Base-by-base conservation (phyloP, 163 green algal species). In the Prototheca wickerhamii region DNA sequence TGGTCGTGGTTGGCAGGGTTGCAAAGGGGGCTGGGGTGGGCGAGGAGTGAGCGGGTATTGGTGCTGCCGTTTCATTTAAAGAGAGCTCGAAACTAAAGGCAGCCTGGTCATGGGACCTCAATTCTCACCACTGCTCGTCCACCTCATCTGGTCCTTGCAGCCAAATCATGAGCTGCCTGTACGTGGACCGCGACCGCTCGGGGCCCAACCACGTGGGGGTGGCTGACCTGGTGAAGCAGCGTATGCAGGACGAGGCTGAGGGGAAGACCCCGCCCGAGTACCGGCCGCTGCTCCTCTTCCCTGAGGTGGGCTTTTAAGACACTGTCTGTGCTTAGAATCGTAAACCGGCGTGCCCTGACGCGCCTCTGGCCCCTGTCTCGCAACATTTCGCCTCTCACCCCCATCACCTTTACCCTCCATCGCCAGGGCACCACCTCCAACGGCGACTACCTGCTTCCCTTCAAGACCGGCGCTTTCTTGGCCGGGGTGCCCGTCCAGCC, bases 381-480 rank as follows among this genome's bases (percentile, higher is more conserved):
- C 37, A 44, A 21, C 10, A 44, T 44, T 15, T 44, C 37, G 15
- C 37, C 37, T 44, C 37, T 10, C 37, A 44, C 37, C 37, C n/a
- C 37, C 37, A 44, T 44, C 37, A 44, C 37, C 10, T 44, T 15
- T 21, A 21, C 15, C 37, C 1, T 10, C 10, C 37, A 44, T 44
- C 15, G 37, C 37, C 73, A 92, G 80, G 91, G 90, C 46, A 96
- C 91, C 32, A 97, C 91, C 21, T 93, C 77, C 30, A 97, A 96
- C 68, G 89, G 91, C 23, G 33, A 70, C 2, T 93, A 84, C 69
- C 53, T 97, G 55, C 79, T 97, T 65, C 86, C 84, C 15, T 97
- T 97, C 79, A 90, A 86, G 61, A 92, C 86, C 4, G 91, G 91
- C 3, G 90, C 87, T 7, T 97, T 97, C 67, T 55, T 97, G 23